Percentiles rank a stretch among this genome's conserved stretches.
phyloP scores from a whole-genome alignment of 148 eudicot species.

The Cornus controversa region DNA sequence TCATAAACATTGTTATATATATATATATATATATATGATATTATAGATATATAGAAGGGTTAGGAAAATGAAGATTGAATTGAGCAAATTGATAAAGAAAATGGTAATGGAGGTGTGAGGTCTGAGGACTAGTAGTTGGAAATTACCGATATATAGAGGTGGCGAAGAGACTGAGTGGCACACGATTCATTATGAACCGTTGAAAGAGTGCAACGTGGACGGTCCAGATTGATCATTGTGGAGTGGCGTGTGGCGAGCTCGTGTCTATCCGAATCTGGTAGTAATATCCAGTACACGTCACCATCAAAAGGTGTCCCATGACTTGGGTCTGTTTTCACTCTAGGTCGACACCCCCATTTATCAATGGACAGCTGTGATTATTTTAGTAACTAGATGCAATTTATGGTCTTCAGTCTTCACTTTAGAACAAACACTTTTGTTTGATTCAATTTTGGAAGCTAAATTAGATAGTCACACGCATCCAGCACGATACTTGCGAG shows the following conservation, averaged over 20 bases:
- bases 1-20: conserved; percentile 9
- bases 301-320: not conserved
- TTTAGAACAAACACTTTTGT: no score
- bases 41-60: not conserved
- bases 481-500: no score
- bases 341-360: no score
- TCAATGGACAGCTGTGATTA: no score
- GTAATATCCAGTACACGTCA: conserved; percentile 34
- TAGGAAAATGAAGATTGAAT: not conserved
- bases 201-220: conserved; percentile 37
- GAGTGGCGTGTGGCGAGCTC: conserved; percentile 79
- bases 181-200: conserved; percentile 27
- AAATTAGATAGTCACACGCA: no score
- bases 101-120: not conserved
- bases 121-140: not conserved
- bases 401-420: no score
- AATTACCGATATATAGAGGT: conserved; percentile 18
- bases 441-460: no score
- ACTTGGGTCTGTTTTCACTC: conserved; percentile 1
- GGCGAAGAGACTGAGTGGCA: conserved; percentile 18
- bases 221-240: conserved; percentile 30
- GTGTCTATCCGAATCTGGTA: conserved; percentile 30
- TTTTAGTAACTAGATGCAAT: no score
- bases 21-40: no score
- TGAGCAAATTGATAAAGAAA: not conserved